A percentile compares a stretch with the other conserved stretches of the same genome.
phyloP scores from a whole-genome alignment of 352 stramenopile species.

The Phytophthora kernoviae region DNA sequence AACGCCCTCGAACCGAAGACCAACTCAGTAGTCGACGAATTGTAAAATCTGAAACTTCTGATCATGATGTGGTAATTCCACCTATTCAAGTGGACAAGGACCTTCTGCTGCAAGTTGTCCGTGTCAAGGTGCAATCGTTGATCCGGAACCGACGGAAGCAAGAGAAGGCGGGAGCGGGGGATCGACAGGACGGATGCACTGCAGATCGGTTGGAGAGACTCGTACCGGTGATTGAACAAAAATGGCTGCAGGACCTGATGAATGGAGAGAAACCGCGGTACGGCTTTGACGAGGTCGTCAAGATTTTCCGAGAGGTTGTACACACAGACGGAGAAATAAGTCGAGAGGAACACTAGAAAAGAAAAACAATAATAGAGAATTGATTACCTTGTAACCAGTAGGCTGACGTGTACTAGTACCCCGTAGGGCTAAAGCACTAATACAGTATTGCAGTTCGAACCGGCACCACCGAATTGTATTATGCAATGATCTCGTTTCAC shows the following conservation, averaged over 20 bases:
- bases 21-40: slow-evolving; percentile 6
- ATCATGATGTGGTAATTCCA: slow-evolving; percentile 19
- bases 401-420: too few relatives aligned
- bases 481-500: too few relatives aligned
- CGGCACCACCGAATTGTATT: too few relatives aligned
- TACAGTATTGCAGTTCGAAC: too few relatives aligned
- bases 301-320: slow-evolving; percentile 25
- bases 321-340: slow-evolving; percentile 15
- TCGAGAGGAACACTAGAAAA: slow-evolving; percentile 14
- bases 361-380: slow-evolving; percentile 10
- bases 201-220: slow-evolving; percentile 32
- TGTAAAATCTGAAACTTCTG: not conserved
- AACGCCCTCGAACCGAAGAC: slow-evolving; percentile 20
- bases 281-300: slow-evolving; percentile 42
- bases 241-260: slow-evolving; percentile 33
- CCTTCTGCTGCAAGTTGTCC: slow-evolving; percentile 45
- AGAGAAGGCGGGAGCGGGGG: slow-evolving; percentile 8
- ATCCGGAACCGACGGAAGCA: slow-evolving; percentile 22
- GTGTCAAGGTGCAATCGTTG: slow-evolving; percentile 38
- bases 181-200: slow-evolving; percentile 14
- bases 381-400: slow-evolving; percentile 5
- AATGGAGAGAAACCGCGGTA: slow-evolving; percentile 30
- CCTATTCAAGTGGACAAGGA: slow-evolving; percentile 44
- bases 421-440: too few relatives aligned
- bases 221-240: slow-evolving; percentile 35